Percentiles rank a stretch among this genome's conserved stretches.
phyloP scores from a whole-genome alignment of 306 rosid genomes.

The Citrullus mucosospermus region DNA sequence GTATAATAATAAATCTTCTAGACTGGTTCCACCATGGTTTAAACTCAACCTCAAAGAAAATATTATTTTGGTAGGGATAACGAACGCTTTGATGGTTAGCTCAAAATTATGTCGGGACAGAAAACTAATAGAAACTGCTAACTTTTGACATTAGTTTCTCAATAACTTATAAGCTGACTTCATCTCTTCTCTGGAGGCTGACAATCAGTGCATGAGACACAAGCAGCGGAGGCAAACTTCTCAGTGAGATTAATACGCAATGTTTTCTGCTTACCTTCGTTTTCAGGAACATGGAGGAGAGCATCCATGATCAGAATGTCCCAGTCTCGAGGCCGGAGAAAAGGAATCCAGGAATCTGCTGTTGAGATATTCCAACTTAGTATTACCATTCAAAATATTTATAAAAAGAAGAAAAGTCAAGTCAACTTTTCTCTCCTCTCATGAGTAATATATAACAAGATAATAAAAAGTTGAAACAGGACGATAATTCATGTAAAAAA shows the following conservation, averaged over 20 bases:
- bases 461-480: background rate
- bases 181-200: conserved; percentile 27
- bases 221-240: conserved; percentile 22
- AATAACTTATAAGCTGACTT: background rate
- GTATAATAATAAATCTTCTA: background rate
- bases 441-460: background rate
- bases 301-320: conserved; percentile 85
- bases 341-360: conserved; percentile 72
- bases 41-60: background rate
- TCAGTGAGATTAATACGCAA: conserved; percentile 50
- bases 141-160: background rate
- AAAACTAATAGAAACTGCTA: background rate
- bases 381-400: background rate
- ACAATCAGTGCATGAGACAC: conserved; percentile 35
- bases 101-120: background rate
- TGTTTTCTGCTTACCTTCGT: conserved; percentile 51
- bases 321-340: conserved; percentile 62
- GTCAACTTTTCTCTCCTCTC: background rate
- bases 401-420: background rate
- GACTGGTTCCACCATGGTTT: background rate
- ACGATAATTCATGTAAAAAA: background rate
- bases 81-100: background rate
- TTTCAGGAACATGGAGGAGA: conserved; percentile 72
- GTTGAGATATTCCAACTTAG: conserved; percentile 13
- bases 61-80: background rate